phyloP scores from a whole-genome alignment of 441 rosid genomes.

The Hura crepitans region DNA sequence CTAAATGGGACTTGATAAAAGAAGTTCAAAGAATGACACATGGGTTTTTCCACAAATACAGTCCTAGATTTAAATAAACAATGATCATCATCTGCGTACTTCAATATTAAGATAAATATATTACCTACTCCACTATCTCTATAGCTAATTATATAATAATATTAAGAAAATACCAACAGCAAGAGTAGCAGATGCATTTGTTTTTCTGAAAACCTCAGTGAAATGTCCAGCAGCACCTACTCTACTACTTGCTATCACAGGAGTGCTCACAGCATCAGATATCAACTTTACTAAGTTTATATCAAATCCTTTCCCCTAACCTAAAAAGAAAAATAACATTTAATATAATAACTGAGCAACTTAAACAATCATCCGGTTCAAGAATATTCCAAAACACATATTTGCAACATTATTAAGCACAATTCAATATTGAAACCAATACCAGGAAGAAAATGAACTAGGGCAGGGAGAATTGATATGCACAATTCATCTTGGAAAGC shows the following conservation, averaged over 20 bases:
- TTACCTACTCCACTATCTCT: too few relatives aligned
- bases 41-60: too few relatives aligned
- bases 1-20: too few relatives aligned
- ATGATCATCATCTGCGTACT: too few relatives aligned
- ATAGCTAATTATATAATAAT: too few relatives aligned
- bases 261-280: constrained; percentile 83
- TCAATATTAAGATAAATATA: too few relatives aligned
- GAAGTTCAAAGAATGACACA: too few relatives aligned
- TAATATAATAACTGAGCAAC: neutral
- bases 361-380: neutral
- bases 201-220: constrained; percentile 67
- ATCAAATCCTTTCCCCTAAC: constrained; percentile 95
- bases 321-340: constrained; percentile 37
- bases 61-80: too few relatives aligned
- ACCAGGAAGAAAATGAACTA: too few relatives aligned
- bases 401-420: neutral
- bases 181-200: constrained; percentile 91
- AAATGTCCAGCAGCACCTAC: constrained; percentile 80
- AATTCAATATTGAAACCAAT: too few relatives aligned
- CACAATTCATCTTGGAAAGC: too few relatives aligned
- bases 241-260: constrained; percentile 96
- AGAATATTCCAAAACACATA: neutral
- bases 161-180: constrained; percentile 99
- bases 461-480: too few relatives aligned
- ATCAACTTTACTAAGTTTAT: constrained; percentile 67